Conservation (phyloP, 177 flowering plant genomes). For the Vitis hybrid region DNA sequence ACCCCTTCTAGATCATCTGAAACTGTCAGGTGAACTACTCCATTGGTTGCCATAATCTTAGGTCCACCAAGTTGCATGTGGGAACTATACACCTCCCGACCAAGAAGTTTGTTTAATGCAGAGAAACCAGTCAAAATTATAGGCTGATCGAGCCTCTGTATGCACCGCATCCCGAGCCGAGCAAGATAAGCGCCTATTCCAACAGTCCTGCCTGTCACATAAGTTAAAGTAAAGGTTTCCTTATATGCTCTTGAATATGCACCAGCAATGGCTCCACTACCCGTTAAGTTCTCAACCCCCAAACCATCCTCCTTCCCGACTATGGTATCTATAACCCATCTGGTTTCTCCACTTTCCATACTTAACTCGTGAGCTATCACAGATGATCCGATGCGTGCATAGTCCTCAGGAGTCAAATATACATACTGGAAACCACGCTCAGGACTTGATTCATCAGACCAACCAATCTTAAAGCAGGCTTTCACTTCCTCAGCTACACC, state of each 20-base stretch:
- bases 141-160: conserved; percentile 98
- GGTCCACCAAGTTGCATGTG: conserved; percentile 99
- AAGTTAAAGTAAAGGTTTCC: conserved; percentile 95
- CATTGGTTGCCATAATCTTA: conserved; percentile 99
- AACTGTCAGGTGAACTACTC: conserved; percentile 96
- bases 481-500: conserved; percentile 99
- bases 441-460: conserved; percentile 90
- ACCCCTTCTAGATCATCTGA: conserved; percentile 98
- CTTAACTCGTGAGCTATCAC: conserved; percentile 88
- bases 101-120: conserved; percentile 96
- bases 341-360: conserved; percentile 69
- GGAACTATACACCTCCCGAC: conserved; percentile 98
- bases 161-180: conserved; percentile 99
- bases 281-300: conserved; percentile 92
- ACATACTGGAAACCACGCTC: conserved; percentile 96
- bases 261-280: conserved; percentile 98
- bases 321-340: conserved; percentile 97
- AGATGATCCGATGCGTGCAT: conserved; percentile 61
- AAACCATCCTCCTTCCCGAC: conserved; percentile 95
- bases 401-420: conserved; percentile 83
- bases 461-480: conserved; percentile 87
- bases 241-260: conserved; percentile 94
- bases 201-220: conserved; percentile 97
- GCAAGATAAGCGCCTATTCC: conserved; percentile 99
- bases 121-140: conserved; percentile 97